These are phyloP conservation scores for Nicotiana attenuata DNA, from an alignment of 257 asterid genomes.

Conservation along the genomic window DNA sequence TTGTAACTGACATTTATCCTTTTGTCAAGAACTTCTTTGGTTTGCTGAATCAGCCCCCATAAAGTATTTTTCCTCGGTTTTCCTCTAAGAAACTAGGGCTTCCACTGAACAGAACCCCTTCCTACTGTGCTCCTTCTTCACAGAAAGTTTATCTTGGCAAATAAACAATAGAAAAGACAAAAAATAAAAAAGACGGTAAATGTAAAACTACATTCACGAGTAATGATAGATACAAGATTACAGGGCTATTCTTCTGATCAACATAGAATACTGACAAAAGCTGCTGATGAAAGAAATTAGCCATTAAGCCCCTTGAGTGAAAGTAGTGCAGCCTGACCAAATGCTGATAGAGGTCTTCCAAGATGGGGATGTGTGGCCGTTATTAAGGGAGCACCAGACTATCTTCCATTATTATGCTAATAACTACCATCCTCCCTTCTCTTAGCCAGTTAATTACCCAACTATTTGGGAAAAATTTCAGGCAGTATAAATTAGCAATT, in stretches of 20 bases:
- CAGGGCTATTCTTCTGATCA: neutral
- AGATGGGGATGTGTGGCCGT: neutral
- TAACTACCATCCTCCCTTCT: too few species aligned
- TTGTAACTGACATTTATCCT: too few species aligned
- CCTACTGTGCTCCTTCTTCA: neutral
- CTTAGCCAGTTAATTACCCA: too few species aligned
- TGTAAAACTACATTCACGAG: neutral
- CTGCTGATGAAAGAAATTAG: conserved; percentile 1
- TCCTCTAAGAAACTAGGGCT: too few species aligned
- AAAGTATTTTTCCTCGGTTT: too few species aligned
- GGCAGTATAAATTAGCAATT: neutral
- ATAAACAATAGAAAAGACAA: neutral
- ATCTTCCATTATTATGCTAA: neutral
- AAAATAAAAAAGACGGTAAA: neutral
- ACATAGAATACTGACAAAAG: neutral
- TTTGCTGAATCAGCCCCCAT: too few species aligned
- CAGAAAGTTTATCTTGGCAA: neutral
- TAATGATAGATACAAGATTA: neutral
- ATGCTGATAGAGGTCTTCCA: neutral
- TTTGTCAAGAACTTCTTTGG: too few species aligned
- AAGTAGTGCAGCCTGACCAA: neutral
- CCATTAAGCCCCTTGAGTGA: neutral
- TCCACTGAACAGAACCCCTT: too few species aligned
- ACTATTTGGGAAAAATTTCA: neutral
- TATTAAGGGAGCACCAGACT: neutral